Percentiles rank a stretch among this genome's conserved stretches.
phyloP scores from a whole-genome alignment of 139 green algal genomes.

The Chlorella sp. region DNA sequence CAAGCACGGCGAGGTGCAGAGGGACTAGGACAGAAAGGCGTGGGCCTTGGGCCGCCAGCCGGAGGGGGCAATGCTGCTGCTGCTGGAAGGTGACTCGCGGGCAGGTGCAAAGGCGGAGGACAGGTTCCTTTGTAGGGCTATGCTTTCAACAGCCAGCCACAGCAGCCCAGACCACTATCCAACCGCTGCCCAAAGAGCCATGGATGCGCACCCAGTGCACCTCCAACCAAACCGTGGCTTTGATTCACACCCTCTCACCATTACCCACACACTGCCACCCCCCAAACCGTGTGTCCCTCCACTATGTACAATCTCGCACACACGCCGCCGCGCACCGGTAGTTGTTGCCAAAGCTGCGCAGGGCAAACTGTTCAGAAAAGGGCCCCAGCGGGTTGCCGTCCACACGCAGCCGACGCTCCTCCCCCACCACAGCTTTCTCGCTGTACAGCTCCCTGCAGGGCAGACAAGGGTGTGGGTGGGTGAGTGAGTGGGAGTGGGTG shows the following conservation, averaged over 20 bases:
- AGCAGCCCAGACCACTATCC: too few relatives aligned
- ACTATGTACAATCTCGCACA: not conserved
- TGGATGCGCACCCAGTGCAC: too few relatives aligned
- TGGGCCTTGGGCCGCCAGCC: too few relatives aligned
- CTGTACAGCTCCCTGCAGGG: conserved; percentile 74
- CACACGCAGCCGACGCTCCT: conserved; percentile 85
- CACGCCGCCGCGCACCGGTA: conserved; percentile 64
- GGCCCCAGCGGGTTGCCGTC: conserved; percentile 78
- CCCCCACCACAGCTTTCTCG: conserved; percentile 88
- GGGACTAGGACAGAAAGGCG: too few relatives aligned
- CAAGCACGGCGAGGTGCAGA: too few relatives aligned
- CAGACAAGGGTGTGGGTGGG: not conserved
- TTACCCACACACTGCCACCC: not conserved
- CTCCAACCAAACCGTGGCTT: not conserved
- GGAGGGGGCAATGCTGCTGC: too few relatives aligned
- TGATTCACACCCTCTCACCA: not conserved
- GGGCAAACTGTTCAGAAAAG: conserved; percentile 63
- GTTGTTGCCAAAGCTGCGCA: conserved; percentile 63
- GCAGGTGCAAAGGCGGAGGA: too few relatives aligned
- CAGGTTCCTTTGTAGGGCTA: too few relatives aligned
- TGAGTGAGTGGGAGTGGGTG: not conserved
- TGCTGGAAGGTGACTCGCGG: too few relatives aligned
- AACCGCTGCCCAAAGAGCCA: too few relatives aligned
- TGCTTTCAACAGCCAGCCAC: too few relatives aligned
- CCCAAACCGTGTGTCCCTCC: too few relatives aligned